phyloP scores from a whole-genome alignment of 768 basidiomycete species.

The Tricholoma flavovirens region DNA sequence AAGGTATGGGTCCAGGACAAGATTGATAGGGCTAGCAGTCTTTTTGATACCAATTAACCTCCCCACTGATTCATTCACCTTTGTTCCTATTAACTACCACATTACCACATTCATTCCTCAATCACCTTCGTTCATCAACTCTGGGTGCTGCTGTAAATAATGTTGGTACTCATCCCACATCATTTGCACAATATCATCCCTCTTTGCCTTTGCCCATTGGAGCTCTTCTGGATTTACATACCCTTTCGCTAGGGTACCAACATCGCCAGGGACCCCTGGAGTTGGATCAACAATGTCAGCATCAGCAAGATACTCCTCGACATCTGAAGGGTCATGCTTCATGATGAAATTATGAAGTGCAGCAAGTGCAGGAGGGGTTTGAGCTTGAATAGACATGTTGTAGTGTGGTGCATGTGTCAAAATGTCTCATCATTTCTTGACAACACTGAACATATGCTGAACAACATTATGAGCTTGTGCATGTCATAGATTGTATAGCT shows the following conservation, averaged over 20 bases:
- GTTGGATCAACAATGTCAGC: neutral
- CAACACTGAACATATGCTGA: no score
- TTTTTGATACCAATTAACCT: no score
- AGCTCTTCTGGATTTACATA: neutral
- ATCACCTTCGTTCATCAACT: neutral
- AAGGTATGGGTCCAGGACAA: conserved; percentile 1
- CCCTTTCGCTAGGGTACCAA: neutral
- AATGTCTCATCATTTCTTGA: neutral
- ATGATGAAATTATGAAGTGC: conserved; percentile 27
- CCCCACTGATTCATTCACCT: neutral
- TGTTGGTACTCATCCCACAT: neutral
- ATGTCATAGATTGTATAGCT: no score
- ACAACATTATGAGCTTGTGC: no score
- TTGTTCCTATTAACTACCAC: no score
- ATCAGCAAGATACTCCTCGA: conserved; percentile 11
- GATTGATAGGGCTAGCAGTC: neutral
- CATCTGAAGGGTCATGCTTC: conserved; percentile 21
- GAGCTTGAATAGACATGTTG: conserved; percentile 6
- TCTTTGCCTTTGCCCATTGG: neutral
- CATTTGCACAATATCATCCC: neutral
- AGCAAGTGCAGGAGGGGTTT: conserved; percentile 17
- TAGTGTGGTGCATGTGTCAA: neutral
- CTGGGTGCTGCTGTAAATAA: neutral
- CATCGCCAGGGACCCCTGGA: neutral
- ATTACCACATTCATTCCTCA: neutral